Base-by-base conservation (phyloP, 1,284 basidiomycete species). In the Ustilago curta region DNA sequence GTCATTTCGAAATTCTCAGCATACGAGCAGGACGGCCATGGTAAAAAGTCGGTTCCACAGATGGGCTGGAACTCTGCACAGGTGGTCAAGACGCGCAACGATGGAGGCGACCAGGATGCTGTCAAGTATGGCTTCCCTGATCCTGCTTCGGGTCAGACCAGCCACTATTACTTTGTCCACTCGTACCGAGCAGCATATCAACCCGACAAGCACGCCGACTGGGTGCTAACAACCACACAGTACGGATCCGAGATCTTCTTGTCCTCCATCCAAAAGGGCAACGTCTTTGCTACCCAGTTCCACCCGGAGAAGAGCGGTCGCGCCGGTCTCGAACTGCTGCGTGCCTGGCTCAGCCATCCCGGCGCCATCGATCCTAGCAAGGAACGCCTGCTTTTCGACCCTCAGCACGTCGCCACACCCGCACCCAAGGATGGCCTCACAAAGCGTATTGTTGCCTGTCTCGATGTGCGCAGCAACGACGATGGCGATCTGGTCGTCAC, bases 401-500 rank as follows among this genome's bases (percentile, higher is more conserved):
- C 71, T 16, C 54, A 59, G 8, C 68, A 78, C 39, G 60, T 74
- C 25, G 64, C 73, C n/a, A 42, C 59, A 3, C 79, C 88, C 57
- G 87, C 89, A 29, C 53, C 57, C 19, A 56, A 51, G 65, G 80
- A 81, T 57, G 81, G 67, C n/a, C 65, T 77, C 37, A 97, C 95
- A 5, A 96, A 94, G 85, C 93, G 97, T 60, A 92, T 99, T 83
- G 91, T 99, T 62, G 97, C 97, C 14, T 99, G 97, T 85, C 91
- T 99, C 89, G 97, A 99, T 85, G 96, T 99, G 35, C 91, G 97
- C 45, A 90, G 94, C 40, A 99, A 99, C 87, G 97, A 99, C 85
- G 86, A 91, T 32, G 97, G 97, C 48, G 97, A 99, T 85, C 90
- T 99, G 55, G 95, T 99, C 62, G 97, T 99, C 2, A 99, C 97